Percentiles rank a stretch among this genome's conserved stretches.
These are phyloP conservation scores for Moesziomyces parantarcticus DNA, from an alignment of 1,284 basidiomycete genomes.

Conservation along the genomic window DNA sequence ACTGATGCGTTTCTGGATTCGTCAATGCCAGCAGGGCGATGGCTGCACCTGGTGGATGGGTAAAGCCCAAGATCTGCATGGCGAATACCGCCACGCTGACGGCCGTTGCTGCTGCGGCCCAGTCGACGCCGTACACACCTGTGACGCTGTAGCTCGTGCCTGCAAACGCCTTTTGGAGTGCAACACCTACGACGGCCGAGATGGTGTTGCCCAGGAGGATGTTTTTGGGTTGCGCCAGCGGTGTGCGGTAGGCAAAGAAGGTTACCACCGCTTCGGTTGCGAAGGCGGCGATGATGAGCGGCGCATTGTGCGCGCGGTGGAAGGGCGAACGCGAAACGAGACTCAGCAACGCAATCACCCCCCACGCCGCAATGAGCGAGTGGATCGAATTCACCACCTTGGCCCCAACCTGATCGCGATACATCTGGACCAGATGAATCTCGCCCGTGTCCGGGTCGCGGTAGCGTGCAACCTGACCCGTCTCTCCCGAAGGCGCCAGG, in stretches of 20 bases:
- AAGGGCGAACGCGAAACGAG: constrained; percentile 29
- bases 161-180: constrained; percentile 46
- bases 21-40: constrained; percentile 53
- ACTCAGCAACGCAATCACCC: constrained; percentile 25
- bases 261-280: constrained; percentile 61
- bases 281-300: constrained; percentile 47
- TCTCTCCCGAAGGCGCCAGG: constrained; percentile 18
- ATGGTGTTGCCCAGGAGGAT: constrained; percentile 59
- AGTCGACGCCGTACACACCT: constrained; percentile 40
- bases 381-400: constrained; percentile 40
- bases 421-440: constrained; percentile 33
- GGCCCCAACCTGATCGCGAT: constrained; percentile 19
- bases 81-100: constrained; percentile 39
- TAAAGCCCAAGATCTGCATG: constrained; percentile 60
- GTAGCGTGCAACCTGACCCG: constrained; percentile 23
- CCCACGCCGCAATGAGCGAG: constrained; percentile 36
- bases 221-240: constrained; percentile 57
- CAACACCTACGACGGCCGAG: constrained; percentile 52
- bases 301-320: constrained; percentile 34
- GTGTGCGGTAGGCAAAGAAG: constrained; percentile 48
- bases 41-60: constrained; percentile 59
- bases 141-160: constrained; percentile 41
- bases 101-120: constrained; percentile 43
- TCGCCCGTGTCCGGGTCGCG: constrained; percentile 32
- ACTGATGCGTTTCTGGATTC: constrained; percentile 21